Evolutionary conservation across 2,329 filamentous ascomycete genomes (phyloP).

Genomic region (Calonectria leucothoes): DNA sequence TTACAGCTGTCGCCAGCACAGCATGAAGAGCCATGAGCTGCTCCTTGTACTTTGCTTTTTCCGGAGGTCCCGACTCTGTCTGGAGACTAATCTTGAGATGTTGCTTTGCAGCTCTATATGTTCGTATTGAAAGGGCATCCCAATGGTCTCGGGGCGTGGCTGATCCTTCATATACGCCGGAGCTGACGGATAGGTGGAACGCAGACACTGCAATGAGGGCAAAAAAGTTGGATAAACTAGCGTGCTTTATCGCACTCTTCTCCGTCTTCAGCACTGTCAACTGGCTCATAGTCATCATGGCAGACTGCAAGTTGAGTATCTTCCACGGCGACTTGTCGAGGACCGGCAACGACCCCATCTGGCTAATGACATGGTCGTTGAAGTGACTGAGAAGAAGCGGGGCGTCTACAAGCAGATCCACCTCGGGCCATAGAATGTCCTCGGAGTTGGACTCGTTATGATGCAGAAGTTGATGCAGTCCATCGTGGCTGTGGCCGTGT

Average conservation of each 20-base stretch:
- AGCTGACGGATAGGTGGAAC: slow-evolving; percentile 30
- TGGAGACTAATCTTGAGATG: slow-evolving; percentile 34
- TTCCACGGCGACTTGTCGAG: slow-evolving; percentile 38
- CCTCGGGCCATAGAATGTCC: slow-evolving; percentile 28
- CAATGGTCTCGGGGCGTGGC: slow-evolving; percentile 25
- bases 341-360: slow-evolving; percentile 37
- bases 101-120: slow-evolving; percentile 37
- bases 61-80: slow-evolving; percentile 30
- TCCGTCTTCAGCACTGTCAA: slow-evolving; percentile 29
- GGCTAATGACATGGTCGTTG: slow-evolving; percentile 36
- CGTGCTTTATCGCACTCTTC: slow-evolving; percentile 32
- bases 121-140: slow-evolving; percentile 17
- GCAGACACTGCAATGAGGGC: slow-evolving; percentile 34
- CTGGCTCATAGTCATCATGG: slow-evolving; percentile 35
- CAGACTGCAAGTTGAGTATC: slow-evolving; percentile 32
- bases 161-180: slow-evolving; percentile 15
- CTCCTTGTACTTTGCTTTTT: slow-evolving; percentile 37
- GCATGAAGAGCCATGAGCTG: slow-evolving; percentile 35
- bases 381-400: slow-evolving; percentile 31
- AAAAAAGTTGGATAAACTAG: slow-evolving; percentile 31
- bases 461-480: neutral
- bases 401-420: slow-evolving; percentile 33
- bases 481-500: slow-evolving; percentile 13
- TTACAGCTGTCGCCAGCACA: slow-evolving; percentile 32
- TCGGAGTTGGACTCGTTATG: neutral